Base-by-base conservation (phyloP, 2,329 filamentous ascomycete species). In the Leptographium lundbergii region DNA sequence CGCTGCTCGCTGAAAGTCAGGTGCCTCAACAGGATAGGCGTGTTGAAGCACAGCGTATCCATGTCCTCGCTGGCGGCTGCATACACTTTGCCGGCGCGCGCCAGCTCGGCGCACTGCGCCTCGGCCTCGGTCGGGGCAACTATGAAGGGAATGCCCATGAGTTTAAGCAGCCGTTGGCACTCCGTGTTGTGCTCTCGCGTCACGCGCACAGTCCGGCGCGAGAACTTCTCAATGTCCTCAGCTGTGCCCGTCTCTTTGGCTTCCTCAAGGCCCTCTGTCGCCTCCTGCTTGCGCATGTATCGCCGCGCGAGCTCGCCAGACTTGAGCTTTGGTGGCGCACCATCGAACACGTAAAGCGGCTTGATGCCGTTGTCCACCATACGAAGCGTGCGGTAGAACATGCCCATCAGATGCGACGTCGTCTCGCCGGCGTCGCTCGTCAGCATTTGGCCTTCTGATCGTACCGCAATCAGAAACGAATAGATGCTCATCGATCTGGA, bases 351-450 rank as follows among this genome's bases (percentile, higher is more conserved):
- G 72, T 96, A 99, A 65, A 99, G 82, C 1, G 94, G 94, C 71
- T 99, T 99, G 77, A 99, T 97, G 60, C 94, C 94, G 67, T 96
- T 97, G 74, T 99, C 94, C 68, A 97, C 89, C 76, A 99, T 97
- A 67, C 94, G 91, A 7, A 99, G 81, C 2, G 94, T 99, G 67
- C 94, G 91, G 78, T 99, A 99, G 78, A 99, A 99, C 85, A 99
- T 92, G 69, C 94, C 94, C 91, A 99, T 97, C 19, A 99, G 77
- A 72, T 99, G 94, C 22, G 94, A 99, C 0, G 94, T 99, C 2
- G 94, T 99, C 73, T 97, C 91, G 68, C 94, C 94, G 57, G 86
- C 87, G 68, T 99, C 94, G 73, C 87, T 95, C 81, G 86, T 97
- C 67, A 99, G 86, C 74, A 96, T 91, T 72, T 99, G 90, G 66